phyloP scores from a whole-genome alignment of 495 filamentous ascomycete species.

The Rhypophila decipiens region DNA sequence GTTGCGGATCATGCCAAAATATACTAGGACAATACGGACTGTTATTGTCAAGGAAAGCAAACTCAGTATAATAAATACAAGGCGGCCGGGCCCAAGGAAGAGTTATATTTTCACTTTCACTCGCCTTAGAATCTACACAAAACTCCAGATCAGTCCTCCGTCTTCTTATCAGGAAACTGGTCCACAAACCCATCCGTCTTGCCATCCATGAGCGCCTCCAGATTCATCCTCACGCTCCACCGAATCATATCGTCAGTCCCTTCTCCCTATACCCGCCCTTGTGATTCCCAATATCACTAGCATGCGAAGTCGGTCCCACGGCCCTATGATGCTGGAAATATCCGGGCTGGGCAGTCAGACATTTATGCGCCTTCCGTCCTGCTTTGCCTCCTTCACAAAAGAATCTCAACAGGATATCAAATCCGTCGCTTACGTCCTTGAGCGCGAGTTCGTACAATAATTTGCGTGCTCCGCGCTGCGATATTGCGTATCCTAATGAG shows the following conservation, averaged over 20 bases:
- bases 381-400: constrained; percentile 25
- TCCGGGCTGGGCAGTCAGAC: constrained; percentile 23
- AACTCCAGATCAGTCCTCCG: no score
- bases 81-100: no score
- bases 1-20: no score
- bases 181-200: constrained; percentile 17
- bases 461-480: constrained; percentile 18
- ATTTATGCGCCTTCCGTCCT: constrained; percentile 16
- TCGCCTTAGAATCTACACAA: no score
- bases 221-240: constrained; percentile 29
- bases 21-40: no score
- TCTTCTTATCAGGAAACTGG: constrained; percentile 20
- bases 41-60: no score
- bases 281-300: constrained; percentile 28
- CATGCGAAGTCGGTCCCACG: constrained; percentile 15
- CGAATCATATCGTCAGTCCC: constrained; percentile 18
- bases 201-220: constrained; percentile 20
- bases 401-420: constrained; percentile 22
- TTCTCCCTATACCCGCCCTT: constrained; percentile 15
- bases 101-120: no score
- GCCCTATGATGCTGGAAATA: constrained; percentile 25
- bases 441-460: constrained; percentile 25
- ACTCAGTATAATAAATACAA: no score
- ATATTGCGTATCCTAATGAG: constrained; percentile 28
- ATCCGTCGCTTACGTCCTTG: constrained; percentile 14